Base-by-base conservation (phyloP, 495 filamentous ascomycete genomes). In the Penicillium mononematosum region DNA sequence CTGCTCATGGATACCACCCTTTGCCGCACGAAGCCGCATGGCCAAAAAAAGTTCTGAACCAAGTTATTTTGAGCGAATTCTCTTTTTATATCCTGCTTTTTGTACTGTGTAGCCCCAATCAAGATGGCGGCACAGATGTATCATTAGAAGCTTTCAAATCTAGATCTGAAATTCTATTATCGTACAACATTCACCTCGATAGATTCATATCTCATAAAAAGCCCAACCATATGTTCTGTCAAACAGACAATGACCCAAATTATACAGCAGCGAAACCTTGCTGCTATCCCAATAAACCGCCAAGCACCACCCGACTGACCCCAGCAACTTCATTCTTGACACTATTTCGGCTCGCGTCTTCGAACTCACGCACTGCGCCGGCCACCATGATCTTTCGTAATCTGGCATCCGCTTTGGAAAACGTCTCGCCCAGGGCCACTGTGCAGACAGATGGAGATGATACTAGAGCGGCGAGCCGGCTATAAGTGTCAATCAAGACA, bases 401-500 rank as follows among this genome's bases (percentile, higher is more conserved):
- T 60, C 81, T 88, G 14, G 84, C 80, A 72, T 99, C 94, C 2
- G 91, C 91, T 71, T 98, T 98, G 20, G 84, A 82, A 55, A 99
- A 99, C 44, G 89, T 71, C 66, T 98, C 94, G 4, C 78, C 79
- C 41, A 79, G 42, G 1, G 81, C 84, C 0, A 96, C 83, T 5
- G 74, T 72, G 54, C 90, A 91, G 43, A 85, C 77, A 4, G 83
- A 76, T 3, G 92, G 84, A 1, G 82, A 81, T 27, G 84, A 76
- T 41, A 98, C 76, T 47, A 98, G 76, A 20, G 72, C 75, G 65
- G 93, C 75, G 20, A 98, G 83, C 32, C 86, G 81, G 47, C 85
- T 85, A 72, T 99, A 99, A 63, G 85, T 89, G 63, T 98, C 94
- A 60, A 96, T 95, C 55, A 99, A 73, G 3, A 95, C 89, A 70